phyloP scores from a whole-genome alignment of 257 asterid genomes.

The Prunella vulgaris region DNA sequence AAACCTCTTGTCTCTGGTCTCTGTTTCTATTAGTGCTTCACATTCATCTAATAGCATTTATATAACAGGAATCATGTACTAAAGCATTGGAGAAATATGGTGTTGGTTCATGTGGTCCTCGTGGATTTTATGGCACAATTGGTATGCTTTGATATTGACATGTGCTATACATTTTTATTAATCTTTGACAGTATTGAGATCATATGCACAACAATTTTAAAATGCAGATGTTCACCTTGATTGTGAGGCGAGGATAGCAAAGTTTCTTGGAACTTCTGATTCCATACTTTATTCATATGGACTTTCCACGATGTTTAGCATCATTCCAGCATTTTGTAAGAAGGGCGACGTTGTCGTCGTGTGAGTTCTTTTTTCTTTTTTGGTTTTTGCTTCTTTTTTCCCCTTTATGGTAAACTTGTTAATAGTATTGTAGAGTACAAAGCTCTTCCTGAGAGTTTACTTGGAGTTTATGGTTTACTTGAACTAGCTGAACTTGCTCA shows the following conservation, averaged over 20 bases:
- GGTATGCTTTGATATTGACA: slow-evolving; percentile 43
- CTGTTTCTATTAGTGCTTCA: slow-evolving; percentile 8
- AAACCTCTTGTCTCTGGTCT: slow-evolving; percentile 18
- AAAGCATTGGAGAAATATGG: slow-evolving; percentile 94
- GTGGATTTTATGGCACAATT: slow-evolving; percentile 97
- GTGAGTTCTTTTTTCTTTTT: slow-evolving; percentile 63
- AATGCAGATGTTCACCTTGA: slow-evolving; percentile 95
- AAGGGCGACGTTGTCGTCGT: slow-evolving; percentile 89
- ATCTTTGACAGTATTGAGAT: slow-evolving; percentile 1
- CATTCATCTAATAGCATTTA: slow-evolving; percentile 18
- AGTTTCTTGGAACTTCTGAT: slow-evolving; percentile 90
- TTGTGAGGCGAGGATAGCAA: slow-evolving; percentile 90
- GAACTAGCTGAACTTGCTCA: not conserved
- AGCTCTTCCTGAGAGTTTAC: slow-evolving; percentile 7
- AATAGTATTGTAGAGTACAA: not conserved
- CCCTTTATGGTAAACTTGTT: not conserved
- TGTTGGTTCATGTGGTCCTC: slow-evolving; percentile 99
- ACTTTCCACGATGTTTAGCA: slow-evolving; percentile 96
- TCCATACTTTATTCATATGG: slow-evolving; percentile 90
- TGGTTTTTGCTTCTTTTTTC: not conserved
- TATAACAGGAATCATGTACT: slow-evolving; percentile 79
- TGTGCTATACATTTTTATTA: slow-evolving; percentile 8
- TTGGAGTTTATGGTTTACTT: not conserved
- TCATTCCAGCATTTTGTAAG: slow-evolving; percentile 94
- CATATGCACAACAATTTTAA: slow-evolving; percentile 7